These are phyloP conservation scores for Viola odorata DNA, from an alignment of 345 rosid species.

Conservation along the genomic window DNA sequence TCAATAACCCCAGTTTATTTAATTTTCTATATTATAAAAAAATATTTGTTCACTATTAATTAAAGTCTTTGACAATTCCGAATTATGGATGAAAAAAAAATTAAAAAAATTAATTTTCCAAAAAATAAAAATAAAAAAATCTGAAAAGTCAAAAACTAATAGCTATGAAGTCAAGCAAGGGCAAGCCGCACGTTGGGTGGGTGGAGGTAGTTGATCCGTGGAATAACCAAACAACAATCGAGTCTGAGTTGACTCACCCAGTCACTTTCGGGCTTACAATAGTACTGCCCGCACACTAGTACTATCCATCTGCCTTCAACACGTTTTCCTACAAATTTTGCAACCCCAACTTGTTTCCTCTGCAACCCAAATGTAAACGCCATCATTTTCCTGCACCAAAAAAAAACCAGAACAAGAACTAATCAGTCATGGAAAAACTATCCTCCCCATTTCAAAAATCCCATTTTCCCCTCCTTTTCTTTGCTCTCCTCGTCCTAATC, in stretches of 20 bases:
- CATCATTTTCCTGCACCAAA: not conserved
- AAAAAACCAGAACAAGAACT: not conserved
- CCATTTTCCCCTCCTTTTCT: constrained; percentile 5
- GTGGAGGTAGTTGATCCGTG: not conserved
- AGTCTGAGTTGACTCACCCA: not conserved
- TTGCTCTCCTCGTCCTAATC: constrained; percentile 30
- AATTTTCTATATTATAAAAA: no score
- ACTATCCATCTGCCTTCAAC: not conserved
- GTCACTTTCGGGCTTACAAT: not conserved
- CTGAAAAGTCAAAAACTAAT: not conserved
- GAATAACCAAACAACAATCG: not conserved
- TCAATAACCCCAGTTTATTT: no score
- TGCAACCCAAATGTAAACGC: not conserved
- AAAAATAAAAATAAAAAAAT: no score
- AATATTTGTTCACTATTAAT: no score
- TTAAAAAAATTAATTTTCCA: no score
- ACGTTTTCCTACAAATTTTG: not conserved
- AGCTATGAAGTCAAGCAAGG: not conserved
- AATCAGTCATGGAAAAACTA: constrained; percentile 30
- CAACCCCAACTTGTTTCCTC: not conserved
- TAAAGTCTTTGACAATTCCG: no score
- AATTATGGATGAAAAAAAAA: no score
- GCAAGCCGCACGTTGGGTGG: not conserved
- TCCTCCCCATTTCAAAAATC: constrained; percentile 9
- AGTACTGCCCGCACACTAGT: not conserved